Conservation (phyloP, 1,284 basidiomycete genomes). For the Microbotryum violaceum region DNA sequence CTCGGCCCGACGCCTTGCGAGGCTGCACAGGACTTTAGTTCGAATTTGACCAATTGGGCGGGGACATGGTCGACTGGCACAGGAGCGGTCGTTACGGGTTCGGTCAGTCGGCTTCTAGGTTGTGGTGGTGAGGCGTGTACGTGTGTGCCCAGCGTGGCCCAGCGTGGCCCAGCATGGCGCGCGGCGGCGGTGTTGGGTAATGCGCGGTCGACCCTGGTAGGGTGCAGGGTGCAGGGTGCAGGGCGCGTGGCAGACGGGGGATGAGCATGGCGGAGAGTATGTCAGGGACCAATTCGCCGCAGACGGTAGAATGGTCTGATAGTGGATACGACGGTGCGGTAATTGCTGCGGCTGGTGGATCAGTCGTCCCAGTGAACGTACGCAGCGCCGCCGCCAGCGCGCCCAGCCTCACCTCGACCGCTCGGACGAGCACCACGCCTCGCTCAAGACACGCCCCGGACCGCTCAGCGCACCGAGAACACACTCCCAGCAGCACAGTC, state of each 20-base stretch:
- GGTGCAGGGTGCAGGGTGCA: too few species aligned
- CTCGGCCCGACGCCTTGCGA: not conserved
- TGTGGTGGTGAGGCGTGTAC: not conserved
- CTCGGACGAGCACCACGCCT: not conserved
- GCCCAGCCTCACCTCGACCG: not conserved
- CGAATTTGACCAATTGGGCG: conserved; percentile 42
- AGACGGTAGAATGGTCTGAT: too few species aligned
- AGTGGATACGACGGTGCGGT: too few species aligned
- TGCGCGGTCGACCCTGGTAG: too few species aligned
- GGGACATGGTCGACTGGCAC: conserved; percentile 83
- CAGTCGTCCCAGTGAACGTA: not conserved
- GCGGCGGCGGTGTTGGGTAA: too few species aligned
- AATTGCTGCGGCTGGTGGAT: not conserved
- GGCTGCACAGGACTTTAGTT: conserved; percentile 22
- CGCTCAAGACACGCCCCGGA: too few species aligned
- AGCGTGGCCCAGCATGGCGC: too few species aligned
- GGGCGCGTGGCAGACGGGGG: too few species aligned
- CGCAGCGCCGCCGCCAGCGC: not conserved
- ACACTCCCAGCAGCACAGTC: not conserved
- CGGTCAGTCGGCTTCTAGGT: conserved; percentile 54
- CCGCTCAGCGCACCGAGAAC: not conserved
- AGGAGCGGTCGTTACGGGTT: conserved; percentile 64
- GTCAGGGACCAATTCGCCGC: too few species aligned
- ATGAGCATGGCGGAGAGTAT: too few species aligned
- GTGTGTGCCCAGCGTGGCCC: too few species aligned